phyloP scores from a whole-genome alignment of 768 basidiomycete genomes.

The Termitomyces sp. region DNA sequence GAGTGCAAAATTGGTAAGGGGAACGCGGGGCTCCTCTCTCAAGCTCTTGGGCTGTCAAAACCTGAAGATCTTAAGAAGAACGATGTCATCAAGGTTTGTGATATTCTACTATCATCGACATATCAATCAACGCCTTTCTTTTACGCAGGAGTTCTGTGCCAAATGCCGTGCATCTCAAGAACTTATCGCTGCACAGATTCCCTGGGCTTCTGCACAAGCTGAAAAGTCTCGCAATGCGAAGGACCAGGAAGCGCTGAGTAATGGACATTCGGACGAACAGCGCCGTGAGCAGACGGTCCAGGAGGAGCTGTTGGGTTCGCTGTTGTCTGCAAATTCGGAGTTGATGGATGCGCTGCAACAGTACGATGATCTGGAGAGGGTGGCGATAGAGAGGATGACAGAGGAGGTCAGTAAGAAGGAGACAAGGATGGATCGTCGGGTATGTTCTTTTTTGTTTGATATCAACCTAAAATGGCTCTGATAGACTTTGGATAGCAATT shows the following conservation, averaged over 20 bases:
- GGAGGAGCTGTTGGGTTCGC: slow-evolving; percentile 68
- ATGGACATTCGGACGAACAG: slow-evolving; percentile 25
- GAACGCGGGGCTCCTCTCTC: slow-evolving; percentile 72
- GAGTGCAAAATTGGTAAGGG: slow-evolving; percentile 83
- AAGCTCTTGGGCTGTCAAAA: slow-evolving; percentile 63
- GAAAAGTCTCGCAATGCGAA: slow-evolving; percentile 55
- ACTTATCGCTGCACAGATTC: slow-evolving; percentile 81
- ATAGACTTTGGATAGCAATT: slow-evolving; percentile 21
- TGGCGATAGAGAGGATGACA: slow-evolving; percentile 60
- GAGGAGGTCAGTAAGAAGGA: slow-evolving; percentile 73
- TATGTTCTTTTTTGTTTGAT: slow-evolving; percentile 30
- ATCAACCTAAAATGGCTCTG: not conserved
- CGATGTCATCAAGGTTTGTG: slow-evolving; percentile 57
- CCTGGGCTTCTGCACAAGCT: slow-evolving; percentile 85
- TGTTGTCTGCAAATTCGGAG: slow-evolving; percentile 73
- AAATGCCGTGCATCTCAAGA: slow-evolving; percentile 84
- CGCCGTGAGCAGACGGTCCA: slow-evolving; percentile 56
- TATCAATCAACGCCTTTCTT: not conserved
- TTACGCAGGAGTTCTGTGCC: slow-evolving; percentile 71
- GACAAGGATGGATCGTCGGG: slow-evolving; percentile 60
- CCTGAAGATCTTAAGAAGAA: slow-evolving; percentile 65
- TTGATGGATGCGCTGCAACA: slow-evolving; percentile 65
- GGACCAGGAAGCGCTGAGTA: slow-evolving; percentile 17
- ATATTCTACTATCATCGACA: not conserved
- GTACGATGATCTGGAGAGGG: slow-evolving; percentile 73